These are phyloP conservation scores for Geosmithia morbida DNA, from an alignment of 2,329 filamentous ascomycete genomes.

Conservation along the genomic window DNA sequence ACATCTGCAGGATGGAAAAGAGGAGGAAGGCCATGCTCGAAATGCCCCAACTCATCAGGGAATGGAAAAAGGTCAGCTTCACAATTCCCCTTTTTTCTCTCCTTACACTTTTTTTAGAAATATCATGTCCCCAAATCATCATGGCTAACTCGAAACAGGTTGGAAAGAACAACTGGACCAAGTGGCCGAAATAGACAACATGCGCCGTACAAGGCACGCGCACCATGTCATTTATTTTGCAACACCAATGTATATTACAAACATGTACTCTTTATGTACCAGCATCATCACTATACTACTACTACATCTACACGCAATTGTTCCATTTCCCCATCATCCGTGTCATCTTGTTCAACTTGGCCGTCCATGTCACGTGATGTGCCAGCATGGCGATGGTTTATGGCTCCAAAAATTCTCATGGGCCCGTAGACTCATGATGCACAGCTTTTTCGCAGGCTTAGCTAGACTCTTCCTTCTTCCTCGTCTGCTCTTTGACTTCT, in stretches of 20 bases:
- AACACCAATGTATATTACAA: constrained; percentile 13
- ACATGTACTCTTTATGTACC: constrained; percentile 10
- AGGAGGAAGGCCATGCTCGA: constrained; percentile 84
- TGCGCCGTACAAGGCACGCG: constrained; percentile 6
- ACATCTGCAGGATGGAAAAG: constrained; percentile 55
- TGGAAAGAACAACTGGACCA: constrained; percentile 40
- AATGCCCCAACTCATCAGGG: constrained; percentile 83
- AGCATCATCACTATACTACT: background rate
- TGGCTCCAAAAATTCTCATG: background rate
- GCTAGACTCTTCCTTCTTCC: no score
- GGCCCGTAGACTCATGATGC: background rate
- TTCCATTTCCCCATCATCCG: background rate
- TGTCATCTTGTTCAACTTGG: background rate
- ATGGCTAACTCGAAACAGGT: constrained; percentile 26
- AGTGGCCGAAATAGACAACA: constrained; percentile 36
- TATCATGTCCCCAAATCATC: background rate
- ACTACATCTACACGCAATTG: background rate
- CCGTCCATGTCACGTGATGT: background rate
- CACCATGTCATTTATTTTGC: constrained; percentile 2
- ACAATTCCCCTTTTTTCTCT: constrained; percentile 5
- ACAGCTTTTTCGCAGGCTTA: no score
- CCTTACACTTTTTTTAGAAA: no score
- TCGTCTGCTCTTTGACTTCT: no score
- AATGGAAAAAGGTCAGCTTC: constrained; percentile 90
- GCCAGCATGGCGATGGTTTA: background rate